A percentile compares a stretch with the other conserved stretches of the same genome.
phyloP scores from a whole-genome alignment of 176 grass and related monocot species.

The Bolboschoenus planiculmis region DNA sequence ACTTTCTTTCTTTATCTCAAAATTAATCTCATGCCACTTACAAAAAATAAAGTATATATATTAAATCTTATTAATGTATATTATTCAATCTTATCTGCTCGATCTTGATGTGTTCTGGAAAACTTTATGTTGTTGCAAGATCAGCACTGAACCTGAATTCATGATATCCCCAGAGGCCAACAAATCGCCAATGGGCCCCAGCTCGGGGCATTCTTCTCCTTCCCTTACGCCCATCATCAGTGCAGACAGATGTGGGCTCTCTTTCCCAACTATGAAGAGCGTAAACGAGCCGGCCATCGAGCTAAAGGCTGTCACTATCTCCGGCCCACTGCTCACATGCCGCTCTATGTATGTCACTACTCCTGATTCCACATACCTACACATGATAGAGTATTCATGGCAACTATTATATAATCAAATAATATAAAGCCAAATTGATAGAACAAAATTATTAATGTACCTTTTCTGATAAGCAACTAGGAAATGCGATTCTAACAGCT shows the following conservation, averaged over 20 bases:
- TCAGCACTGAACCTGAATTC: not conserved
- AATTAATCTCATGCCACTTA: too few species aligned
- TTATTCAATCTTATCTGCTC: too few species aligned
- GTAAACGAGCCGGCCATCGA: not conserved
- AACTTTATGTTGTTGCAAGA: not conserved
- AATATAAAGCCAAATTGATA: not conserved
- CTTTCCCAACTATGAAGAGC: not conserved
- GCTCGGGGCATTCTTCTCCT: not conserved
- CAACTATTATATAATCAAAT: too few species aligned
- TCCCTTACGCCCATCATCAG: not conserved
- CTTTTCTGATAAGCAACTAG: not conserved
- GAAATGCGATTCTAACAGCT: too few species aligned
- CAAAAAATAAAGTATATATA: too few species aligned
- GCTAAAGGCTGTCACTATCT: not conserved
- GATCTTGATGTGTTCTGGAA: not conserved
- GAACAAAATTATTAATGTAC: not conserved
- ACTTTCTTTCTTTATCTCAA: too few species aligned
- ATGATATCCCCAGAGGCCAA: not conserved
- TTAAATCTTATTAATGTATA: too few species aligned
- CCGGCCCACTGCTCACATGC: not conserved
- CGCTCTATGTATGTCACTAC: not conserved
- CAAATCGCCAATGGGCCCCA: not conserved
- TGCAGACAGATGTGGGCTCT: not conserved
- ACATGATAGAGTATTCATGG: too few species aligned
- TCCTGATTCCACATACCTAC: not conserved